Evolutionary conservation across 345 rosid genomes (phyloP), one percentile per base, ranked within the genome.

Genomic region (Syzygium jambos): DNA sequence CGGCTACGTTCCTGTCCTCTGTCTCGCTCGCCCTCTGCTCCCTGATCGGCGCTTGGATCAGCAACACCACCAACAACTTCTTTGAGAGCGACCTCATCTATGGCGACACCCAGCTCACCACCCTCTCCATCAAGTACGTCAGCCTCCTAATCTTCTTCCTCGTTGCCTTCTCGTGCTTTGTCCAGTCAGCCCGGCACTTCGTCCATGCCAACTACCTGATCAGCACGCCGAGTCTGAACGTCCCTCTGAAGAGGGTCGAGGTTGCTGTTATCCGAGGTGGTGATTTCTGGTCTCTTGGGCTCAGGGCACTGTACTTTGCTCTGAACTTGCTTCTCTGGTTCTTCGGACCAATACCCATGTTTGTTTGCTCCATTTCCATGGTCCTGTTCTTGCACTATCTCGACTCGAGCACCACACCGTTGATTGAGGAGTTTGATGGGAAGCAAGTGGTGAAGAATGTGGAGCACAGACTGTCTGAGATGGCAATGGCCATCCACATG

Each of bases 321-420:
- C 92, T 94, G 46, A 54, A 88, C 89, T 84, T 97, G 85, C 86
- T 96, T 63, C 88, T 94, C 22, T 95, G 99, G 98, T 95, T 97
- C 85, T 95, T 95, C 53, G 99, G 99, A 55, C 98, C 98, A 3
- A 92, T 95, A 27, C 99, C 98, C 1, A 95, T 95, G 98, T 92
- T 95, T 84, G 57, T 91, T 34, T 92, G 91, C 23, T 94, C 98
- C n/a, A 52, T 93, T 52, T n/a, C 91, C 56, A 91, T 93, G 93
- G 96, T 93, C 1, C 22, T 88, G 0, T 46, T 92, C 85, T 92
- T 96, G 46, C 91, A 92, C 84, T 89, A 38, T 85, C 93, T 93
- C n/a, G 98, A 96, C 86, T 61, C 87, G 41, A 94, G 94, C 86
- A 86, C 93, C 27, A 92, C 88, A 80, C 94, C 91, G 41, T 87